These are phyloP conservation scores for Wickerhamomyces sp. DNA, from an alignment of 1,139 yeast species.

Conservation along the genomic window DNA sequence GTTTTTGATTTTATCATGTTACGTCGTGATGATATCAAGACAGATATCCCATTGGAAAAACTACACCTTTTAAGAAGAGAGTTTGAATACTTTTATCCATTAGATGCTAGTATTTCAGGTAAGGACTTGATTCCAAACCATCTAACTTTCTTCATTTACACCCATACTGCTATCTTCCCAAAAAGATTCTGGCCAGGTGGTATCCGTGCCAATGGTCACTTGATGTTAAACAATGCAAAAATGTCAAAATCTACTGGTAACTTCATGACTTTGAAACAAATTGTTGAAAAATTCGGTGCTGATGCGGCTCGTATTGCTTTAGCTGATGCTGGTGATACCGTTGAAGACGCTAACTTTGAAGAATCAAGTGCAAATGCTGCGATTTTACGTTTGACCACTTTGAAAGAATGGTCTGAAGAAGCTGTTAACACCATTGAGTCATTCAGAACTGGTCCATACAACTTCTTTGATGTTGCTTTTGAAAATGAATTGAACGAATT, in stretches of 20 bases:
- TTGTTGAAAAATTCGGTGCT: constrained; percentile 88
- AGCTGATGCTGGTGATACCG: constrained; percentile 97
- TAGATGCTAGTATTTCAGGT: constrained; percentile 89
- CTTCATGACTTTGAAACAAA: constrained; percentile 85
- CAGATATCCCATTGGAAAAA: constrained; percentile 62
- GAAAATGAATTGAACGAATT: constrained; percentile 90
- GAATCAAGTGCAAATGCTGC: constrained; percentile 97
- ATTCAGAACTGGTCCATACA: constrained; percentile 65
- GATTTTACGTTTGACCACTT: constrained; percentile 82
- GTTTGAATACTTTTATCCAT: constrained; percentile 92
- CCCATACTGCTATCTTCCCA: constrained; percentile 91
- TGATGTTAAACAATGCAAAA: constrained; percentile 91
- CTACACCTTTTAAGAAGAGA: constrained; percentile 80
- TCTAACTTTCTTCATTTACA: constrained; percentile 89
- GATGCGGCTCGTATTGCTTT: constrained; percentile 96
- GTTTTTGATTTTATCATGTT: constrained; percentile 90
- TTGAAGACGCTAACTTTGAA: constrained; percentile 97
- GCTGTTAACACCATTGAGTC: constrained; percentile 44
- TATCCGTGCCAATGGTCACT: constrained; percentile 92
- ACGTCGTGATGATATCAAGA: constrained; percentile 53
- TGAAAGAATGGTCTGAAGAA: constrained; percentile 95
- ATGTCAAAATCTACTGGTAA: constrained; percentile 98
- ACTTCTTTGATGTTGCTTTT: constrained; percentile 82
- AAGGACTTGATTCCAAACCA: constrained; percentile 98
- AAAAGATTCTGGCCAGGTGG: constrained; percentile 91